phyloP scores from a whole-genome alignment of 2,329 filamentous ascomycete species.

The Colletotrichum paranaense region DNA sequence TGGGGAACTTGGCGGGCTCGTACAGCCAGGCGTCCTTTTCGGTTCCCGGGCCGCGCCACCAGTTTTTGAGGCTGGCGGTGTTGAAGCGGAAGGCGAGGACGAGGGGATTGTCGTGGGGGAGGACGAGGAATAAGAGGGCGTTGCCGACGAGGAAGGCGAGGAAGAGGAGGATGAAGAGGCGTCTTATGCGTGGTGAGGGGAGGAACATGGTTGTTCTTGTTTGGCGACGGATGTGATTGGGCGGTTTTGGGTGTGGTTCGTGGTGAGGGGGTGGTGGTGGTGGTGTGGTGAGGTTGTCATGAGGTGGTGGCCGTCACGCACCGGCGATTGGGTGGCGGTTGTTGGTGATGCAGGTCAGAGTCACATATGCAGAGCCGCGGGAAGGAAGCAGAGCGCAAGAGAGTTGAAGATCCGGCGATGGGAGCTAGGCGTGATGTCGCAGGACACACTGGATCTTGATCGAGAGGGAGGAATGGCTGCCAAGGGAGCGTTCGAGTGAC shows the following conservation, averaged over 20 bases:
- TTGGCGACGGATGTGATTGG: background rate
- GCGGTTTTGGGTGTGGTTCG: background rate
- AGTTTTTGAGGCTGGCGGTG: slow-evolving; percentile 43
- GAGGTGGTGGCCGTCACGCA: background rate
- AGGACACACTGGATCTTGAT: background rate
- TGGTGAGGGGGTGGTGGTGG: background rate
- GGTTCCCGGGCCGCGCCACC: slow-evolving; percentile 42
- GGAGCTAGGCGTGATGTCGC: background rate
- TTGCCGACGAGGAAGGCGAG: slow-evolving; percentile 24
- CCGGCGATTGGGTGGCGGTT: background rate
- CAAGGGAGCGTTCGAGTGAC: background rate
- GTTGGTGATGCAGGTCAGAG: background rate
- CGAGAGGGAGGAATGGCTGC: background rate
- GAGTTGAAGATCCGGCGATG: background rate
- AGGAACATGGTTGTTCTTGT: slow-evolving; percentile 6
- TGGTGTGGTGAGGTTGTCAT: slow-evolving; percentile 3
- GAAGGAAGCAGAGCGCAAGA: background rate
- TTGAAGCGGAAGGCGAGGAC: slow-evolving; percentile 36
- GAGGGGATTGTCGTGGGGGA: slow-evolving; percentile 35
- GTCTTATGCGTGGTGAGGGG: slow-evolving; percentile 17
- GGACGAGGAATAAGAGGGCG: slow-evolving; percentile 20
- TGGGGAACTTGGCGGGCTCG: slow-evolving; percentile 50
- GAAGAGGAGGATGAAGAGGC: slow-evolving; percentile 10
- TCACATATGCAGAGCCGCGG: background rate
- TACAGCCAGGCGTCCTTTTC: slow-evolving; percentile 56